Evolutionary conservation across 352 stramenopile species (phyloP).

Genomic region (Phytophthora capsici): DNA sequence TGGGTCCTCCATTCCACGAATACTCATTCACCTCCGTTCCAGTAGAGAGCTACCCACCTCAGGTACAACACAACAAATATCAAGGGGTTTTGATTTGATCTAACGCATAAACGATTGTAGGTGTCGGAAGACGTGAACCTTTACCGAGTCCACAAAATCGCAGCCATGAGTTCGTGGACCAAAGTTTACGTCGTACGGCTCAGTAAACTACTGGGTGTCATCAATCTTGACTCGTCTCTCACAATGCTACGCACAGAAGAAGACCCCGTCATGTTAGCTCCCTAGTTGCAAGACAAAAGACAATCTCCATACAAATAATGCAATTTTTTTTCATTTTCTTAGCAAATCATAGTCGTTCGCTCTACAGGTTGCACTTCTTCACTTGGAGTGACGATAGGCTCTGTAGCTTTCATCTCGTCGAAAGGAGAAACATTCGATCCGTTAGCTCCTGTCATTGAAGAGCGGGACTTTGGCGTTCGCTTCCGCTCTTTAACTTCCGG

Average conservation of each 20-base stretch:
- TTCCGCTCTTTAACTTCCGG: conserved; percentile 52
- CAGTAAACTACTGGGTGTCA: conserved; percentile 71
- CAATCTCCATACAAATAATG: conserved; percentile 3
- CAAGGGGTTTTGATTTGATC: not conserved
- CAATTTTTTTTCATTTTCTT: not conserved
- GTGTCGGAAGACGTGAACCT: conserved; percentile 78
- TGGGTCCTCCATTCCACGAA: conserved; percentile 75
- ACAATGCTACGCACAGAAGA: conserved; percentile 64
- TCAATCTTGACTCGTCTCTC: conserved; percentile 77
- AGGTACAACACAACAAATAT: conserved; percentile 37
- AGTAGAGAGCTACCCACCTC: conserved; percentile 82
- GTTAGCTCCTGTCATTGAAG: conserved; percentile 23
- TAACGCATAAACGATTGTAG: conserved; percentile 14
- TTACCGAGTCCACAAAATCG: conserved; percentile 77
- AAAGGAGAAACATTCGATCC: not conserved
- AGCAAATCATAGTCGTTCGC: conserved; percentile 20
- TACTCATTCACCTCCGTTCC: conserved; percentile 69
- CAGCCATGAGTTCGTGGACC: conserved; percentile 83
- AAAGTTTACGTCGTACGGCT: conserved; percentile 85
- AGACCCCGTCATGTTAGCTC: conserved; percentile 43
- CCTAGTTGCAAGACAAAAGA: conserved; percentile 5
- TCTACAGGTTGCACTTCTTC: conserved; percentile 20
- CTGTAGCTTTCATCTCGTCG: conserved; percentile 22
- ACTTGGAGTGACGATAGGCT: not conserved
- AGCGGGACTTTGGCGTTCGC: conserved; percentile 52